Conservation (phyloP, 2,329 filamentous ascomycete species). For the Drechslera avenae region DNA sequence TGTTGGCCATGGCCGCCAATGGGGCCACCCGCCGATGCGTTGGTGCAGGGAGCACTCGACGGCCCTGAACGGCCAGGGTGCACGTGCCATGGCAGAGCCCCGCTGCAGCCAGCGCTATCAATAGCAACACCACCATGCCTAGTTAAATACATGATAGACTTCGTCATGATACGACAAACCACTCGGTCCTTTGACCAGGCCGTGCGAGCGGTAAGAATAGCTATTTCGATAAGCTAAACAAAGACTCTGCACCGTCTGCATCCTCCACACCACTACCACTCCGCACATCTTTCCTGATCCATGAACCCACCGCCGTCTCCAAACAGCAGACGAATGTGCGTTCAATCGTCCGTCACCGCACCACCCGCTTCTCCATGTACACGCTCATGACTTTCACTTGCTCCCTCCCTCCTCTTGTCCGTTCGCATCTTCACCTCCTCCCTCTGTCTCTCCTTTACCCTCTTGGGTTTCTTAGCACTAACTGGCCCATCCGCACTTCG, state of each 20-base stretch:
- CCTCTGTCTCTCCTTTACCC: constrained; percentile 45
- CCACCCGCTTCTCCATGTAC: not conserved
- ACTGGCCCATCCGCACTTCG: constrained; percentile 48
- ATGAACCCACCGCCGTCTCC: too few species aligned
- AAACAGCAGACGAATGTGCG: too few species aligned
- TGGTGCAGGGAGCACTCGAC: constrained; percentile 11
- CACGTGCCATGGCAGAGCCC: constrained; percentile 18
- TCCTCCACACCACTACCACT: not conserved
- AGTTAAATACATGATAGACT: constrained; percentile 1
- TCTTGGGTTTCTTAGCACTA: constrained; percentile 51
- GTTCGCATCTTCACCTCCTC: constrained; percentile 12
- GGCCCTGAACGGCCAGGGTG: not conserved
- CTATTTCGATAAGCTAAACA: constrained; percentile 7
- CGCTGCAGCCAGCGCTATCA: constrained; percentile 21
- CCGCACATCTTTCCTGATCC: not conserved
- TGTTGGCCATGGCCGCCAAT: constrained; percentile 9
- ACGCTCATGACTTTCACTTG: not conserved
- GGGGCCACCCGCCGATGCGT: constrained; percentile 4
- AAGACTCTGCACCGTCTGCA: not conserved
- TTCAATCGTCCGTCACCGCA: not conserved
- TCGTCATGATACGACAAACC: constrained; percentile 1
- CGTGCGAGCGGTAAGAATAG: constrained; percentile 12
- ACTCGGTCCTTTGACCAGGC: constrained; percentile 1
- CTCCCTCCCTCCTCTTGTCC: not conserved
- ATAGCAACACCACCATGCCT: constrained; percentile 17